Percentiles rank a stretch among this genome's conserved stretches.
Conservation (phyloP, 2,329 filamentous ascomycete genomes). For the Arachnopeziza araneosa region DNA sequence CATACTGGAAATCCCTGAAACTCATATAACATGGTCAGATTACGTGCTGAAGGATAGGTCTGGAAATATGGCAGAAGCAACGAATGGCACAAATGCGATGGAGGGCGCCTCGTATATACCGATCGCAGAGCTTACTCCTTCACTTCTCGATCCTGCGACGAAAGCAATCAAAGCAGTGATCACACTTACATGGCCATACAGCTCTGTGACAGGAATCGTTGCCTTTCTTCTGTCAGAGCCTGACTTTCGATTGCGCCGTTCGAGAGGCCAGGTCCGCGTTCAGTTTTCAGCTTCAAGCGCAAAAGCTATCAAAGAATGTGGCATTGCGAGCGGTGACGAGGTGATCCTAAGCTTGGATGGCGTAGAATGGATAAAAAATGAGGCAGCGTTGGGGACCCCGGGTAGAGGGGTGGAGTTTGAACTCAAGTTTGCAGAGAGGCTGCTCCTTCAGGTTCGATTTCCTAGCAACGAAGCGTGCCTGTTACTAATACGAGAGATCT, state of each 20-base stretch:
- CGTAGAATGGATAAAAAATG: constrained; percentile 48
- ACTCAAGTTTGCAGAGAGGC: constrained; percentile 46
- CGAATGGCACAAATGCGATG: constrained; percentile 7
- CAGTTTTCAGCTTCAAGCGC: constrained; percentile 68
- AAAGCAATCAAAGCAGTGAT: constrained; percentile 63
- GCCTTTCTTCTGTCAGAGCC: constrained; percentile 79
- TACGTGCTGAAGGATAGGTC: not conserved
- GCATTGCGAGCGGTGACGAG: constrained; percentile 73
- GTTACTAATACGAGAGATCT: constrained; percentile 23
- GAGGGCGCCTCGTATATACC: constrained; percentile 37
- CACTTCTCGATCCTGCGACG: constrained; percentile 36
- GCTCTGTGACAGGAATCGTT: constrained; percentile 65
- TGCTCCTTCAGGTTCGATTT: constrained; percentile 41
- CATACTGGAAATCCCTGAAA: not conserved
- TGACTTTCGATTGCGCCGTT: constrained; percentile 72
- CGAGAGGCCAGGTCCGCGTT: constrained; percentile 74
- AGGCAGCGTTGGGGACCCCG: constrained; percentile 39
- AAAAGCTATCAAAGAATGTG: constrained; percentile 58
- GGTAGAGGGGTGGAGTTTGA: constrained; percentile 53
- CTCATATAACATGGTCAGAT: constrained; percentile 6
- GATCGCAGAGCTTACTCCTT: constrained; percentile 51
- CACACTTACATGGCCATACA: constrained; percentile 89
- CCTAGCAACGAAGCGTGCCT: not conserved
- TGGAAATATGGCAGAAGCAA: constrained; percentile 18
- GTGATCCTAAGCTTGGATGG: constrained; percentile 65